Conservation (phyloP, 2,329 filamentous ascomycete genomes). For the Diaporthe aspalathi region DNA sequence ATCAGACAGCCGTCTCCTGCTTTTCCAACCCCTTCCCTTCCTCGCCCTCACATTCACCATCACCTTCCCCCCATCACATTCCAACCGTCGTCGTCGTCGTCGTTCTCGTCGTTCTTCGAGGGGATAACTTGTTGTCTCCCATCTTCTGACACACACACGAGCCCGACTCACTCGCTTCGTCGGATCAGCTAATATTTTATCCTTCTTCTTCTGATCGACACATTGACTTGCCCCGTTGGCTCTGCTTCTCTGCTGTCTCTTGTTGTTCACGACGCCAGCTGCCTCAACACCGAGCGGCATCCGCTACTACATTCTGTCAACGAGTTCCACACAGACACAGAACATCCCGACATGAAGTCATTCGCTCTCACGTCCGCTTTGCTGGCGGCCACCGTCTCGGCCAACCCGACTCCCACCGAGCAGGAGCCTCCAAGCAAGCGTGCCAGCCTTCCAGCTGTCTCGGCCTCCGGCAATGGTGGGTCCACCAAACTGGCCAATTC, state of each 20-base stretch:
- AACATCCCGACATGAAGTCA: conserved; percentile 59
- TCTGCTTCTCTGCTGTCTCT: conserved; percentile 17
- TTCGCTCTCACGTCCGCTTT: conserved; percentile 60
- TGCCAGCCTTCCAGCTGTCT: conserved; percentile 61
- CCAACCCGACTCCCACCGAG: conserved; percentile 62
- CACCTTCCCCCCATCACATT: conserved; percentile 13
- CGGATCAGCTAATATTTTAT: conserved; percentile 27
- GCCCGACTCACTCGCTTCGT: conserved; percentile 39
- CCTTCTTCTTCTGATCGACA: conserved; percentile 30
- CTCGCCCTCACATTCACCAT: not conserved
- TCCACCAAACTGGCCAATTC: not conserved
- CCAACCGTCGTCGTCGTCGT: conserved; percentile 16
- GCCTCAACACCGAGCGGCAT: not conserved
- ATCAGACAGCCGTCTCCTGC: not conserved
- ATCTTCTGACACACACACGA: not conserved
- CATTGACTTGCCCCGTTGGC: conserved; percentile 31
- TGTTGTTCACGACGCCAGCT: not conserved
- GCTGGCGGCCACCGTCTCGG: conserved; percentile 58
- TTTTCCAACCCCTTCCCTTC: not conserved
- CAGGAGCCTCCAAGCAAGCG: conserved; percentile 63
- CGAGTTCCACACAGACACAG: not conserved
- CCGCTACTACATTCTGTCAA: not conserved
- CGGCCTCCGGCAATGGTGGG: conserved; percentile 68
- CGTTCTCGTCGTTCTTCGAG: not conserved
- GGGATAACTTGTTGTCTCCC: conserved; percentile 27